Conservation (phyloP, 1,139 yeast genomes). For the Blastobotrys arbuscula region DNA sequence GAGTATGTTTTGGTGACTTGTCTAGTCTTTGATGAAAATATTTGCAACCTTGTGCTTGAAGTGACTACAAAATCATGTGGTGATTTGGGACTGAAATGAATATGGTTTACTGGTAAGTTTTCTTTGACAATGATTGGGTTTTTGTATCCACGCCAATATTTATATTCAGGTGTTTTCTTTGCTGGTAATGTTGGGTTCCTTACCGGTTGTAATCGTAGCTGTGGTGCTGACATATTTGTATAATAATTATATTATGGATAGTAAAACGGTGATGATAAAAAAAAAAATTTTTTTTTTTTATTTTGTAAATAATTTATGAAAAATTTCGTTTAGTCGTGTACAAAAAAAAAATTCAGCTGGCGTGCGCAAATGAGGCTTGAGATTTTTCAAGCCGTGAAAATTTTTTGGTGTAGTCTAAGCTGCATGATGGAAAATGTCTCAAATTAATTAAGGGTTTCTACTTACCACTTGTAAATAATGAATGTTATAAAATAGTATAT, state of each 20-base stretch:
- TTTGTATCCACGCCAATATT: slow-evolving; percentile 85
- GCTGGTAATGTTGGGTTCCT: slow-evolving; percentile 75
- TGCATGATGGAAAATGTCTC: too few relatives aligned
- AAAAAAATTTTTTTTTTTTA: slow-evolving; percentile 3
- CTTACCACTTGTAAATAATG: too few relatives aligned
- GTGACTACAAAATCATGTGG: slow-evolving; percentile 95
- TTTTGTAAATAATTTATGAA: neutral
- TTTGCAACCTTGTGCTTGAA: slow-evolving; percentile 84
- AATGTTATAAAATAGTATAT: too few relatives aligned
- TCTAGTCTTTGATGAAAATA: slow-evolving; percentile 87
- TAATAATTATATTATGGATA: neutral
- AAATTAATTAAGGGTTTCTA: too few relatives aligned
- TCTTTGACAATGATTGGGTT: slow-evolving; percentile 90
- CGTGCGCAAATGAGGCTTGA: too few relatives aligned
- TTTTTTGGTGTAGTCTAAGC: too few relatives aligned
- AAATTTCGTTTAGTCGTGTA: too few relatives aligned
- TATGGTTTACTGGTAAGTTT: slow-evolving; percentile 84
- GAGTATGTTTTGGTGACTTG: slow-evolving; percentile 87
- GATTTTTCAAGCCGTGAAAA: too few relatives aligned
- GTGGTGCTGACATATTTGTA: slow-evolving; percentile 65
- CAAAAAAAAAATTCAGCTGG: too few relatives aligned
- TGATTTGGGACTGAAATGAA: slow-evolving; percentile 76
- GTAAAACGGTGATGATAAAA: neutral
- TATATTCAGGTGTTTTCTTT: slow-evolving; percentile 87
- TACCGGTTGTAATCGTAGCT: slow-evolving; percentile 61